Evolutionary conservation across 495 filamentous ascomycete genomes (phyloP), one percentile per base, ranked within the genome.

Genomic region (Talaromyces proteolyticus): DNA sequence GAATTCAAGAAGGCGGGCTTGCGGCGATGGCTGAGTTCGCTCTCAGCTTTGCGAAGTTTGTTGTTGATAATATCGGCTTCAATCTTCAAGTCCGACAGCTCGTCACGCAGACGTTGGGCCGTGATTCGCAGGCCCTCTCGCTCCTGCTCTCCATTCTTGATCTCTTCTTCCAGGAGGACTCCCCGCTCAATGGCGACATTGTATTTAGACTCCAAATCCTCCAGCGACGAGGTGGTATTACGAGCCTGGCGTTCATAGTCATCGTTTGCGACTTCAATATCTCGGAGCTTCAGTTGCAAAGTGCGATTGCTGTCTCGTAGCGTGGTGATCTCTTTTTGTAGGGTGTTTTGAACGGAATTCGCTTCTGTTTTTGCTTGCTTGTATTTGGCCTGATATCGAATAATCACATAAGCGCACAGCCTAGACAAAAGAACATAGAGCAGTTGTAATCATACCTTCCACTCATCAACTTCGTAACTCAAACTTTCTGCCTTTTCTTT

Each of bases 181-280:
- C 75, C 80, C 48, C 93, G 76, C 68, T 98, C 93, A 54, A 97
- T 94, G 3, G 91, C 82, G 16, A 92, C 78, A 64, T 96, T 96
- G 67, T 91, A 96, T 63, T 97, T 98, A 47, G 88, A 92, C 67
- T 97, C 93, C 63, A 98, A 70, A 62, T 97, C 93, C 72, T 98
- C 94, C 55, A 96, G 79, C 50, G 92, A 96, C 40, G 92, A 95
- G 16, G 86, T 87, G 16, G 89, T 95, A 59, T 95, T 89, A 51
- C 93, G 82, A 51, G 92, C 91, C 68, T 97, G 91, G 50, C 91
- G 84, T 68, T 98, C 93, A 62, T 90, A 96, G 64, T 98, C 93
- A 76, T 98, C 93, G 67, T 98, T 98, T 54, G 87, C 87, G 26
- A 98, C 94, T 65, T 98, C 93, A 52, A 93, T 96, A 59, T 98